Evolutionary conservation across 352 stramenopile genomes (phyloP), one percentile per base, ranked within the genome.

Genomic region (Globisporangium camurandrum): DNA sequence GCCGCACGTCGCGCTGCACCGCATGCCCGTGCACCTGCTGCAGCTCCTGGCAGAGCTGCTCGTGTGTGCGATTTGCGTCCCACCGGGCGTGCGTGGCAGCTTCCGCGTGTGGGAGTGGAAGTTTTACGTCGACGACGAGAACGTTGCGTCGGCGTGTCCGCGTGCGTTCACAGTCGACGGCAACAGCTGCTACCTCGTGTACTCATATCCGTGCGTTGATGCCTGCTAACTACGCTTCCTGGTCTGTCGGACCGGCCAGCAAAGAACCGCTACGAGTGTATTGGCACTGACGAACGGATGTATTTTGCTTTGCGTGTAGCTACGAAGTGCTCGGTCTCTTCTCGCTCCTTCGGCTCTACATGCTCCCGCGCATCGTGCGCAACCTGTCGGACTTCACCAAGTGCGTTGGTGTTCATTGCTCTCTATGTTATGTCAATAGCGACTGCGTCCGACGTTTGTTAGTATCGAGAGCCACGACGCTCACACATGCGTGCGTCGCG

Each of bases 331-430:
- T 91, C 17, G 76, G 76, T 0, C 67, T 91, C 49, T 54, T 91
- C 22, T 72, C 70, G 14, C 27, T 91, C 36, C 59, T 87, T 11
- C 71, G 79, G 3, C 50, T 91, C n/a, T 91, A 88, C 46, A 88
- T 87, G 79, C 51, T 87, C 2, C 79, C 76, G 27, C 72, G 79
- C 24, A 54, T 88, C 12, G 72, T 91, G 44, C 74, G 81, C 50
- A 91, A 88, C 26, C 43, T 87, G 37, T 91, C 79, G 10, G 72
- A 83, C 46, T 87, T 88, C 48, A 71, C 72, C 45, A 87, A 71
- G 79, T 90, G 68, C 20, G 41, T 48, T 23, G 36, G 14, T 44
- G 19, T n/a, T 20, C n/a, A n/a, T n/a, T n/a, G n/a, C n/a, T n/a
- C n/a, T n/a, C n/a, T n/a, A n/a, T n/a, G n/a, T n/a, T n/a, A n/a